A percentile compares a stretch with the other conserved stretches of the same genome.
Conservation (phyloP, 2,329 filamentous ascomycete species). For the Colletotrichum sp. region DNA sequence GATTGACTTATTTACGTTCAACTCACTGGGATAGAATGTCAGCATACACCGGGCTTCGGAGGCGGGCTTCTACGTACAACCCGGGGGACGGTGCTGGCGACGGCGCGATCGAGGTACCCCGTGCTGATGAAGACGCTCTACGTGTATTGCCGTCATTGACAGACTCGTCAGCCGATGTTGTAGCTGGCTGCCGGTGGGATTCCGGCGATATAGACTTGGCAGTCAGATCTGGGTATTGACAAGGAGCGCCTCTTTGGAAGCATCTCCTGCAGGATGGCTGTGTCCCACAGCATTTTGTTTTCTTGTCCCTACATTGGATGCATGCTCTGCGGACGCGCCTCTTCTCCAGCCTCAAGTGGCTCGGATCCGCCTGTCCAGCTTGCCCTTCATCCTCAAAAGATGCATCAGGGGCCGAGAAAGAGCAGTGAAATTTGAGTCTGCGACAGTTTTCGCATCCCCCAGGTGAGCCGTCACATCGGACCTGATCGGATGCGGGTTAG, state of each 20-base stretch:
- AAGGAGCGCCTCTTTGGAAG: background rate
- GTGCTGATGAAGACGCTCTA: background rate
- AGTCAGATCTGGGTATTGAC: constrained; percentile 2
- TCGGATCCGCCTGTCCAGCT: background rate
- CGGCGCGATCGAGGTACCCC: background rate
- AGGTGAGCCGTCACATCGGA: constrained; percentile 11
- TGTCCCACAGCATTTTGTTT: constrained; percentile 14
- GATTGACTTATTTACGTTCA: background rate
- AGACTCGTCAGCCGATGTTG: background rate
- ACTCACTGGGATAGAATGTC: background rate
- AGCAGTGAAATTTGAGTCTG: constrained; percentile 16
- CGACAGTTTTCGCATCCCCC: constrained; percentile 16
- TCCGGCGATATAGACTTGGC: background rate
- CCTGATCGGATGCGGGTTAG: constrained; percentile 6
- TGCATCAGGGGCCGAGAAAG: background rate
- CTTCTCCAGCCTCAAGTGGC: constrained; percentile 11
- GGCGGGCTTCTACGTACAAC: background rate
- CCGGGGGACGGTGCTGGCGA: background rate
- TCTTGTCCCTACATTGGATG: constrained; percentile 8
- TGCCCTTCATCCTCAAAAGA: background rate
- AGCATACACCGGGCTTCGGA: background rate
- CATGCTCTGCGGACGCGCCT: constrained; percentile 14
- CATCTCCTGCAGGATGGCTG: constrained; percentile 9
- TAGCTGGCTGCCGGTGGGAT: background rate
- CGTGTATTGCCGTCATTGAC: background rate